These are phyloP conservation scores for Heritiera littoralis DNA, from an alignment of 345 rosid genomes.

Conservation along the genomic window DNA sequence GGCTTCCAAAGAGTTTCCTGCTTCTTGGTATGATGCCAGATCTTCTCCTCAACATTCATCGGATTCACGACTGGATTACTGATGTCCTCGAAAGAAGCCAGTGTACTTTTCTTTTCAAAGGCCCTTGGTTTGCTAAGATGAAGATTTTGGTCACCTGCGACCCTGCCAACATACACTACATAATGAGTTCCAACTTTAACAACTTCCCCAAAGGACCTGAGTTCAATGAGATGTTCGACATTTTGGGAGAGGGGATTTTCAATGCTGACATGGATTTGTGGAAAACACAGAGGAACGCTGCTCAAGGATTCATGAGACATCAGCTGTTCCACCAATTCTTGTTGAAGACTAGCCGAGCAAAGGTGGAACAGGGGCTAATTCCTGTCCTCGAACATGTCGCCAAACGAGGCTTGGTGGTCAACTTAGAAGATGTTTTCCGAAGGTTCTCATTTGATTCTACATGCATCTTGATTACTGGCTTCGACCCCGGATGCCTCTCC, in stretches of 20 bases:
- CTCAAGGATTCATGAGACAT: constrained; percentile 38
- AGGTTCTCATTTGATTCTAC: constrained; percentile 51
- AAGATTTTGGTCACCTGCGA: constrained; percentile 46
- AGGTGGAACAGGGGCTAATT: constrained; percentile 45
- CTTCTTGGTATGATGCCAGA: constrained; percentile 60
- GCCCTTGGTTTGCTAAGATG: constrained; percentile 38
- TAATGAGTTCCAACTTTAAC: constrained; percentile 55
- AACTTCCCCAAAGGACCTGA: constrained; percentile 64
- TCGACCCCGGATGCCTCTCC: constrained; percentile 45
- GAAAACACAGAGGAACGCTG: constrained; percentile 47
- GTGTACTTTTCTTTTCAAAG: constrained; percentile 40
- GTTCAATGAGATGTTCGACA: constrained; percentile 50
- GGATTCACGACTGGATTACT: constrained; percentile 36
- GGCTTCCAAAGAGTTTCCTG: constrained; percentile 43
- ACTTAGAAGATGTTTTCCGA: constrained; percentile 49
- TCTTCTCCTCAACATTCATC: constrained; percentile 32
- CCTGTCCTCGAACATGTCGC: constrained; percentile 47
- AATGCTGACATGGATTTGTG: constrained; percentile 47
- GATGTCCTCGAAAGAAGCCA: constrained; percentile 27
- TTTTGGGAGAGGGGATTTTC: constrained; percentile 64
- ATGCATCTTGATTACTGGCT: constrained; percentile 42
- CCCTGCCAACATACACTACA: constrained; percentile 56
- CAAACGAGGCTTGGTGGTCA: constrained; percentile 31
- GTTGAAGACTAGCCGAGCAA: constrained; percentile 30
- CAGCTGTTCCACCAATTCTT: constrained; percentile 32